Percentiles rank a stretch among this genome's conserved stretches.
phyloP scores from a whole-genome alignment of 1,139 yeast genomes.

The Saccharomyces hybrid region DNA sequence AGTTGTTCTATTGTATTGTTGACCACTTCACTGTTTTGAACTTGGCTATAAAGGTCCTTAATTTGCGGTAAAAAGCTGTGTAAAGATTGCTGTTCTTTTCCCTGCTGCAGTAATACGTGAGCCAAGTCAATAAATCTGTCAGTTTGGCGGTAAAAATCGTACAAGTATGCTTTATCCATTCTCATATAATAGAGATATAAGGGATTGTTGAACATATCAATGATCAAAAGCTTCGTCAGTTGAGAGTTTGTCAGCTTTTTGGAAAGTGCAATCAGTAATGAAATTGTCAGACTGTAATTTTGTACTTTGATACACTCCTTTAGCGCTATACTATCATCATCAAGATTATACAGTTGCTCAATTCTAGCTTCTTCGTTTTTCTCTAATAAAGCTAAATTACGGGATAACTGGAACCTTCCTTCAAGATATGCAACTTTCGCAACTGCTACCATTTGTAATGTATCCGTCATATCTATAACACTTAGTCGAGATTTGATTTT shows the following conservation, averaged over 20 bases:
- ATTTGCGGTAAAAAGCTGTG: slow-evolving; percentile 25
- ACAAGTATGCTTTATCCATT: slow-evolving; percentile 34
- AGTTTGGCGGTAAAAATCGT: slow-evolving; percentile 53
- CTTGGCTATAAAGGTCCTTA: slow-evolving; percentile 25
- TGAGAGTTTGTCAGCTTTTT: slow-evolving; percentile 44
- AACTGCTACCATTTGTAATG: slow-evolving; percentile 53
- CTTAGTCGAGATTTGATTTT: slow-evolving; percentile 40
- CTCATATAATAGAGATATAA: slow-evolving; percentile 39
- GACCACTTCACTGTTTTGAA: slow-evolving; percentile 18
- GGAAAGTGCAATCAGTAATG: slow-evolving; percentile 49
- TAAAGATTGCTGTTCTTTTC: slow-evolving; percentile 13
- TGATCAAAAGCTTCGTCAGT: slow-evolving; percentile 47
- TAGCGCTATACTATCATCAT: slow-evolving; percentile 65
- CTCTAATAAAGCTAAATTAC: slow-evolving; percentile 59
- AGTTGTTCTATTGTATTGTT: slow-evolving; percentile 32
- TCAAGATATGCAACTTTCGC: slow-evolving; percentile 72
- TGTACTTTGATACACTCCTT: slow-evolving; percentile 60
- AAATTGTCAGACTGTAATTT: slow-evolving; percentile 55
- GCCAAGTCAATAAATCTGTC: slow-evolving; percentile 46
- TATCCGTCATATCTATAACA: slow-evolving; percentile 18
- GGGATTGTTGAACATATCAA: slow-evolving; percentile 37
- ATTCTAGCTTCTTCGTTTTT: slow-evolving; percentile 58
- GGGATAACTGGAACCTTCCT: slow-evolving; percentile 67
- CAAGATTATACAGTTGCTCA: slow-evolving; percentile 57
- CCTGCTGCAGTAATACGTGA: slow-evolving; percentile 33